phyloP scores from a whole-genome alignment of 2,329 filamentous ascomycete species.

The Aspergillus quadricinctus region DNA sequence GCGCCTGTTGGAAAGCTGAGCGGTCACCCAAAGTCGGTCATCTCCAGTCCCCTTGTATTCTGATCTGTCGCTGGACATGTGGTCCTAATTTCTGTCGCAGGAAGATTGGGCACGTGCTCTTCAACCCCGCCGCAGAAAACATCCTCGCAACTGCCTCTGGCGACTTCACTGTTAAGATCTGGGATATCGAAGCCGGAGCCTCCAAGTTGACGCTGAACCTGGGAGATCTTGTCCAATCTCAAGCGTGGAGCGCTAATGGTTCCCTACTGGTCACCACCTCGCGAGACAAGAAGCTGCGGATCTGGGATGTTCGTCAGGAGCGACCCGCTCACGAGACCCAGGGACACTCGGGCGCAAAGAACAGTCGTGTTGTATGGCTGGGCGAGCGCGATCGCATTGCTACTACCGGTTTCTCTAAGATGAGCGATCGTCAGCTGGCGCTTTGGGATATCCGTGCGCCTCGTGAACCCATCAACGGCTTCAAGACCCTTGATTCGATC shows the following conservation, averaged over 20 bases:
- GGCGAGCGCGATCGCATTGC: conserved; percentile 94
- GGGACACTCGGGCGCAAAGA: conserved; percentile 92
- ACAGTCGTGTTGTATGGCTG: conserved; percentile 94
- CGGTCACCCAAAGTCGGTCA: conserved; percentile 74
- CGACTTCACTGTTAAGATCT: conserved; percentile 91
- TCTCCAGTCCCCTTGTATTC: no score
- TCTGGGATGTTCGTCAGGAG: conserved; percentile 97
- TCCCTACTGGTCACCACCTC: conserved; percentile 85
- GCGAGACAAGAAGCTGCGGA: conserved; percentile 93
- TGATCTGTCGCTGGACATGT: conserved; percentile 1
- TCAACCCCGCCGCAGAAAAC: conserved; percentile 94
- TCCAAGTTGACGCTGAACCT: conserved; percentile 74
- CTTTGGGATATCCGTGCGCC: conserved; percentile 88
- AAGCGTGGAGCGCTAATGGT: conserved; percentile 92
- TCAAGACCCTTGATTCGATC: conserved; percentile 86
- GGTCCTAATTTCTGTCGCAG: conserved; percentile 44
- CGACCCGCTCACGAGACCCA: conserved; percentile 75
- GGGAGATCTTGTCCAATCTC: conserved; percentile 86
- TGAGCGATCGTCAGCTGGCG: conserved; percentile 95
- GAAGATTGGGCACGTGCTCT: conserved; percentile 96
- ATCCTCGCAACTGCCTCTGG: conserved; percentile 92
- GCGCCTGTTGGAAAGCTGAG: conserved; percentile 73
- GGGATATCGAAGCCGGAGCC: conserved; percentile 81
- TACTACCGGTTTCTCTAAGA: conserved; percentile 94
- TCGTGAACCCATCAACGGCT: conserved; percentile 79